Percentiles rank a stretch among this genome's conserved stretches.
phyloP scores from a whole-genome alignment of 106 monocot genomes.

The Acorus calamus region DNA sequence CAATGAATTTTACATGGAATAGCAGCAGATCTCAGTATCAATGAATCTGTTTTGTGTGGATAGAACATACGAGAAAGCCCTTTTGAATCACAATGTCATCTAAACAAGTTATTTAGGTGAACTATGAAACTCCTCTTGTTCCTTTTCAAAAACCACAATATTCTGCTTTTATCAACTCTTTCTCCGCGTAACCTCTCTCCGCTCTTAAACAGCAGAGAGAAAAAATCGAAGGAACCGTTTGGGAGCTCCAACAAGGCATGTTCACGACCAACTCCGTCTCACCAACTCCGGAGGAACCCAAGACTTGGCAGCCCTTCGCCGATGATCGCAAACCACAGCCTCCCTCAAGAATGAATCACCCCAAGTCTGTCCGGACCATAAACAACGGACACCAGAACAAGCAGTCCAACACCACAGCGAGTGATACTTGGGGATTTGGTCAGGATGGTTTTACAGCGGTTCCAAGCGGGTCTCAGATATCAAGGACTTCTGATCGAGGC shows the following conservation, averaged over 20 bases:
- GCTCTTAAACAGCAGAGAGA: constrained; percentile 44
- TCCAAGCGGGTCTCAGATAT: constrained; percentile 12
- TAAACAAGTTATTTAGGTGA: too few relatives aligned
- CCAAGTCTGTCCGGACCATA: constrained; percentile 65
- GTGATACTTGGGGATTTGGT: constrained; percentile 45
- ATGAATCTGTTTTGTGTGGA: too few relatives aligned
- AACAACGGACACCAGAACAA: constrained; percentile 21
- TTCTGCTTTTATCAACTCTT: too few relatives aligned
- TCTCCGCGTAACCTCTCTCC: neutral
- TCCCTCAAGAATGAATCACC: constrained; percentile 11
- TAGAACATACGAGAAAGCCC: too few relatives aligned
- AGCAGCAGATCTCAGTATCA: too few relatives aligned
- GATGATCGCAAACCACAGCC: constrained; percentile 35
- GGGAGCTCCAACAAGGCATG: constrained; percentile 50
- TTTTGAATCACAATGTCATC: too few relatives aligned
- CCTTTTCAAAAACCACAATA: too few relatives aligned
- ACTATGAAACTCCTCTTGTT: too few relatives aligned
- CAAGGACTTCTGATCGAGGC: constrained; percentile 15
- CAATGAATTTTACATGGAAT: too few relatives aligned
- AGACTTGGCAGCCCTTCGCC: constrained; percentile 65
- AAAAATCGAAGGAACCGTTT: constrained; percentile 71
- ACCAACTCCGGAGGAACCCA: constrained; percentile 23
- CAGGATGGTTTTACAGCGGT: constrained; percentile 53
- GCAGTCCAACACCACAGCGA: constrained; percentile 1
- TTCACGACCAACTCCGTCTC: constrained; percentile 9